These are phyloP conservation scores for Mortierella sp. DNA, from an alignment of 371 early-diverging fungal genomes.

Conservation along the genomic window DNA sequence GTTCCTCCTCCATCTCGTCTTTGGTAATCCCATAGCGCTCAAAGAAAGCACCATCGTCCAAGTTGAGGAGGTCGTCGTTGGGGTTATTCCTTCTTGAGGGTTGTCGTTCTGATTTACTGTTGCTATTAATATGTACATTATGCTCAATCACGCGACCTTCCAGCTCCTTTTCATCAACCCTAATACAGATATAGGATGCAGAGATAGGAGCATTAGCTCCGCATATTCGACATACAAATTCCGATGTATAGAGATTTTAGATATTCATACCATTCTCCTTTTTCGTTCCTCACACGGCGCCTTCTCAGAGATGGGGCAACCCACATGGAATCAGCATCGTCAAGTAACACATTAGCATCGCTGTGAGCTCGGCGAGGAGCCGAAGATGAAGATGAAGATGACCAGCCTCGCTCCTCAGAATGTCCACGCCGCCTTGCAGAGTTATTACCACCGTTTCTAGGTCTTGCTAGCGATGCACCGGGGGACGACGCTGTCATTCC, in stretches of 20 bases:
- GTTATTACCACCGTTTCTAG: conserved; percentile 49
- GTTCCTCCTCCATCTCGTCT: conserved; percentile 58
- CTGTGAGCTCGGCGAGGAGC: conserved; percentile 19
- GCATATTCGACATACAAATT: not conserved
- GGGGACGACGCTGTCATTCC: conserved; percentile 57
- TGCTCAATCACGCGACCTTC: conserved; percentile 78
- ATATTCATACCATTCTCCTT: conserved; percentile 72
- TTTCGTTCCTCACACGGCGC: conserved; percentile 72
- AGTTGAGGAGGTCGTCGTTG: conserved; percentile 17
- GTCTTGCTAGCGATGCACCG: conserved; percentile 48
- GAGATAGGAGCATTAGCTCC: not conserved
- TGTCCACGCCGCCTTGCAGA: conserved; percentile 34
- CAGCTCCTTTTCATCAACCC: conserved; percentile 75
- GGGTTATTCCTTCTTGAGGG: conserved; percentile 8
- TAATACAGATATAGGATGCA: conserved; percentile 23
- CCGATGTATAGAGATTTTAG: not conserved
- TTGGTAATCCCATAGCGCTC: conserved; percentile 44
- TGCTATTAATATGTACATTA: conserved; percentile 45
- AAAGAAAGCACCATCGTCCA: conserved; percentile 31
- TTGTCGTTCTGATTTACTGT: not conserved
- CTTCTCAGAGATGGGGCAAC: conserved; percentile 60
- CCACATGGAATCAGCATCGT: conserved; percentile 26
- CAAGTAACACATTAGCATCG: not conserved
- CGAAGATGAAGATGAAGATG: conserved; percentile 42
- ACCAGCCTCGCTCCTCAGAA: conserved; percentile 50